Percentiles rank a stretch among this genome's conserved stretches.
Evolutionary conservation across 495 filamentous ascomycete genomes (phyloP).

Genomic region (Aspergillus steynii): DNA sequence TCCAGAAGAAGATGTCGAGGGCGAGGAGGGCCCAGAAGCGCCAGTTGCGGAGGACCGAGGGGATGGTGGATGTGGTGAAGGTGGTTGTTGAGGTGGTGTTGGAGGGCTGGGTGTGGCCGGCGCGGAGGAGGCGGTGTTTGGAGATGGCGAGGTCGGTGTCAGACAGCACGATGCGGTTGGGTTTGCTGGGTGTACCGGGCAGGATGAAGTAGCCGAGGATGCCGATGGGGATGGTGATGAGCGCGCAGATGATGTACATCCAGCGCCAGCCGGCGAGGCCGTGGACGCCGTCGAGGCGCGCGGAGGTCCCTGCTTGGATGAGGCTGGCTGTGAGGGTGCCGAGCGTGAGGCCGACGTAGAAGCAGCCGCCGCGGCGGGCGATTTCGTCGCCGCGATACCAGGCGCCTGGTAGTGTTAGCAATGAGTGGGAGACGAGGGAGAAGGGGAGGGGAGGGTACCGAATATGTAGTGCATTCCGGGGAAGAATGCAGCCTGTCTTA

Average conservation of each 20-base stretch:
- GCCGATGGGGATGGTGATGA: constrained; percentile 52
- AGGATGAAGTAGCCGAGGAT: constrained; percentile 44
- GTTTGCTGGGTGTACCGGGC: constrained; percentile 43
- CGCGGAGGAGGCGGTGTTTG: constrained; percentile 29
- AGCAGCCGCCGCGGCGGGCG: constrained; percentile 46
- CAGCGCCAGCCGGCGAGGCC: constrained; percentile 54
- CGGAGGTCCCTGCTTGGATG: constrained; percentile 48
- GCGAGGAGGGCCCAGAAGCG: constrained; percentile 42
- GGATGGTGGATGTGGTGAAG: constrained; percentile 28
- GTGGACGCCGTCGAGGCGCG: constrained; percentile 43
- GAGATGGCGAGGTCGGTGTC: constrained; percentile 39
- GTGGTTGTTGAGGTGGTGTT: constrained; percentile 16
- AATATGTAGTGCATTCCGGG: constrained; percentile 49
- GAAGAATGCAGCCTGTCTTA: constrained; percentile 39
- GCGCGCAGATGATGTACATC: constrained; percentile 54
- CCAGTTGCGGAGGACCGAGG: constrained; percentile 31
- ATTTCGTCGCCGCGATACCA: constrained; percentile 46
- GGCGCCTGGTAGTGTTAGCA: constrained; percentile 21
- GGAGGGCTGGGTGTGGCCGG: constrained; percentile 16
- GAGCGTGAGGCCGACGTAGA: constrained; percentile 50
- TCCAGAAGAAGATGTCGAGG: constrained; percentile 53
- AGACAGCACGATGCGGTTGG: constrained; percentile 41
- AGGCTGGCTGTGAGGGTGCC: constrained; percentile 51
- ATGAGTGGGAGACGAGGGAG: not conserved
- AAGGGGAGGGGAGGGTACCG: constrained; percentile 50